These are phyloP conservation scores for Colletotrichum ledebouriae DNA, from an alignment of 2,329 filamentous ascomycete species.

Conservation along the genomic window DNA sequence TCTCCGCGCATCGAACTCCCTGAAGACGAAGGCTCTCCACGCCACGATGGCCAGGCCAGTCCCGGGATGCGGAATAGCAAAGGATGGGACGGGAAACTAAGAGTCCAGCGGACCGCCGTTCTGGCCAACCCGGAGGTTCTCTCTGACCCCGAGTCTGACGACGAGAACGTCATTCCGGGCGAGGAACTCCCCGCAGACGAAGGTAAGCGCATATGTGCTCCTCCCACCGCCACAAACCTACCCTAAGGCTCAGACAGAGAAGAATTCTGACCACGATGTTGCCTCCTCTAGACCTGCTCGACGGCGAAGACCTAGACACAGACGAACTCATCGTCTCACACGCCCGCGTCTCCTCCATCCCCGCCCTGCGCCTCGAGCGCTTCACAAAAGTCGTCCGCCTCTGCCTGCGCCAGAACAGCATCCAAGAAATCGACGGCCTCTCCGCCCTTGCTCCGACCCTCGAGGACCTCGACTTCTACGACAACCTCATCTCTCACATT, in stretches of 20 bases:
- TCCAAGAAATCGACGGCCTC: conserved; percentile 84
- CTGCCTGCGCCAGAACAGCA: conserved; percentile 93
- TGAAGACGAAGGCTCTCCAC: conserved; percentile 56
- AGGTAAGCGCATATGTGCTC: conserved; percentile 62
- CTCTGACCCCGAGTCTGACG: conserved; percentile 85
- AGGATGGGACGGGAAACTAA: conserved; percentile 88
- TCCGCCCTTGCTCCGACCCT: conserved; percentile 74
- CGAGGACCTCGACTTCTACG: conserved; percentile 92
- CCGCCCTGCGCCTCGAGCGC: conserved; percentile 83
- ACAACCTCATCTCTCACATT: conserved; percentile 92
- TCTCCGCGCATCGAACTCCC: conserved; percentile 63
- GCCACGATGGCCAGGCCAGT: conserved; percentile 58
- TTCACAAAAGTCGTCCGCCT: conserved; percentile 83
- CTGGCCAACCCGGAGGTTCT: conserved; percentile 85
- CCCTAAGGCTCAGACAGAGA: background rate
- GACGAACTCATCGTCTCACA: conserved; percentile 94
- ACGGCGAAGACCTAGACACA: conserved; percentile 70
- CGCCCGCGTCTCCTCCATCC: conserved; percentile 83
- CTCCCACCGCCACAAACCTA: background rate
- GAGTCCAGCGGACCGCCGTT: conserved; percentile 77
- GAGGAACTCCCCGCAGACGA: conserved; percentile 87
- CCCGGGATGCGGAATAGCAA: conserved; percentile 69
- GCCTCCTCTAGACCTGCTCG: conserved; percentile 65
- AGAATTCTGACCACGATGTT: conserved; percentile 35
- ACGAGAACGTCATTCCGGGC: conserved; percentile 75